Conservation (phyloP, 2,329 filamentous ascomycete genomes). For the Teratosphaeria epicoccoides region DNA sequence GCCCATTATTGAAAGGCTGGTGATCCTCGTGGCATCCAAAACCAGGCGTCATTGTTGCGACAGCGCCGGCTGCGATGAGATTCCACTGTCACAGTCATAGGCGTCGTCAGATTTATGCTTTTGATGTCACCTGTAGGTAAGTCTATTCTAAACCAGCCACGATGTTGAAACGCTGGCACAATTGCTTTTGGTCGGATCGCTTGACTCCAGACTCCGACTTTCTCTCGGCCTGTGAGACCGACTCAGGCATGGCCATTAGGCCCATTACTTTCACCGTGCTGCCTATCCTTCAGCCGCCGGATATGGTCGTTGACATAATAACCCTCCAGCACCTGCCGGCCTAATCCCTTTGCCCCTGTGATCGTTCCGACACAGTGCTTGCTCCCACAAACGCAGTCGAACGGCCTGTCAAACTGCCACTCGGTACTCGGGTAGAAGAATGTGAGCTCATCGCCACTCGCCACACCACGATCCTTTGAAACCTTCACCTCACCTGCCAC, state of each 20-base stretch:
- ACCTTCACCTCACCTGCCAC: constrained; percentile 11
- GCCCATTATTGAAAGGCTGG: too few species aligned
- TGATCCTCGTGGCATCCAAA: too few species aligned
- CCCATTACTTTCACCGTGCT: background rate
- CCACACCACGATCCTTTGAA: constrained; percentile 26
- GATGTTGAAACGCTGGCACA: background rate
- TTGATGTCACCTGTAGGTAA: background rate
- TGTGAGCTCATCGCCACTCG: constrained; percentile 32
- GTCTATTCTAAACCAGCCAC: background rate
- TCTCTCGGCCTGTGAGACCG: background rate
- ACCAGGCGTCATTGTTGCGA: too few species aligned
- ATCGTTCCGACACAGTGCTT: constrained; percentile 30
- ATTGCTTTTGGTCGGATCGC: background rate
- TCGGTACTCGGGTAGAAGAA: constrained; percentile 42
- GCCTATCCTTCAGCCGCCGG: constrained; percentile 7
- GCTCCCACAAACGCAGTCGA: constrained; percentile 33
- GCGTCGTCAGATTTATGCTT: too few species aligned
- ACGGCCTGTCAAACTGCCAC: constrained; percentile 38
- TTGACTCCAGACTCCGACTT: too few species aligned
- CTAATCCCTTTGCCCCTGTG: constrained; percentile 30
- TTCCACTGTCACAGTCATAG: too few species aligned
- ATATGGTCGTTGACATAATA: constrained; percentile 37
- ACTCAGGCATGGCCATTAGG: background rate
- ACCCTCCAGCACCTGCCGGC: constrained; percentile 21
- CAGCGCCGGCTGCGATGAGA: too few species aligned